Percentiles rank a stretch among this genome's conserved stretches.
Evolutionary conservation across 257 asterid species (phyloP).

Genomic region (Solanum pennellii): DNA sequence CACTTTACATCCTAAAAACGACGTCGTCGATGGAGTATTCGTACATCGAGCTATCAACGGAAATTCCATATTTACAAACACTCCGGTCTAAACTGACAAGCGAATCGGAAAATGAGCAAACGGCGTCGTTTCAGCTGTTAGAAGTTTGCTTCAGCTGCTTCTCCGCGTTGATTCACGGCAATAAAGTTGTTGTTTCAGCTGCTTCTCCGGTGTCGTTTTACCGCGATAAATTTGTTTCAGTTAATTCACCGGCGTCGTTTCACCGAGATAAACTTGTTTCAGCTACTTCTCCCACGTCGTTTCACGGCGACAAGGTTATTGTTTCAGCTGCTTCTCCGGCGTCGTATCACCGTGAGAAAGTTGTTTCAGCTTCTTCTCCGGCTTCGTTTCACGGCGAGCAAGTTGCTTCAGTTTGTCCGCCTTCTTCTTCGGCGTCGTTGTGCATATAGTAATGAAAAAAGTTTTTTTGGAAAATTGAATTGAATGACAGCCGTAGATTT

Average conservation of each 20-base stretch:
- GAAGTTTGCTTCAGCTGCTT: background rate
- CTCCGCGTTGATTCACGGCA: background rate
- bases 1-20: slow-evolving; percentile 19
- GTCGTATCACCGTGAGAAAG: background rate
- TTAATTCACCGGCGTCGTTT: background rate
- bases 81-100: background rate
- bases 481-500: background rate
- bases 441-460: background rate
- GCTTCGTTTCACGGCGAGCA: background rate
- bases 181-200: background rate
- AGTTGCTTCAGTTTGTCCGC: background rate
- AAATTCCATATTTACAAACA: slow-evolving; percentile 29
- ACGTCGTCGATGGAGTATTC: slow-evolving; percentile 19
- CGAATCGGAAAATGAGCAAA: background rate
- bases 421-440: background rate
- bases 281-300: background rate
- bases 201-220: background rate
- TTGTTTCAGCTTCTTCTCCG: background rate
- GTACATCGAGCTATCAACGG: slow-evolving; percentile 42
- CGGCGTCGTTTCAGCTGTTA: background rate
- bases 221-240: background rate
- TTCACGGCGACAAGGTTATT: background rate
- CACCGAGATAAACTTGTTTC: background rate
- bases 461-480: background rate
- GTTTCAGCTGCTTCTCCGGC: background rate